A percentile compares a stretch with the other conserved stretches of the same genome.
Evolutionary conservation across 306 rosid species (phyloP).

Genomic region (Senna tora): DNA sequence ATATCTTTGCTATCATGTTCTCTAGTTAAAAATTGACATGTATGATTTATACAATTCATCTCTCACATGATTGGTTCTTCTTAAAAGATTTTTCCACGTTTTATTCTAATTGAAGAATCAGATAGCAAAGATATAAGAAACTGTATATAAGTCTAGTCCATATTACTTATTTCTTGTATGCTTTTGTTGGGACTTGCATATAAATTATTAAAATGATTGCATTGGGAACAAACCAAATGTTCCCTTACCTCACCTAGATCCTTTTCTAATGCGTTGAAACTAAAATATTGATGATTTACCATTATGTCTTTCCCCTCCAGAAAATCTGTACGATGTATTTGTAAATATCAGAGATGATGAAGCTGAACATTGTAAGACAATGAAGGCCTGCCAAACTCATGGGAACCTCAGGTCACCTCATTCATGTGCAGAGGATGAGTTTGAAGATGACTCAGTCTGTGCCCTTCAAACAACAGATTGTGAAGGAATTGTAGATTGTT

Average conservation of each 20-base stretch:
- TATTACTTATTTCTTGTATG: neutral
- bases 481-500: constrained; percentile 85
- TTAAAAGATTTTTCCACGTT: no score
- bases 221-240: neutral
- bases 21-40: no score
- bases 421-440: constrained; percentile 53
- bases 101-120: no score
- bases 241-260: constrained; percentile 11
- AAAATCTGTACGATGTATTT: constrained; percentile 86
- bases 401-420: constrained; percentile 96
- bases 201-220: neutral
- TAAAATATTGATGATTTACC: constrained; percentile 16
- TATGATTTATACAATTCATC: no score
- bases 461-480: constrained; percentile 51
- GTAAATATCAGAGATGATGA: constrained; percentile 92
- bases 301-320: constrained; percentile 42
- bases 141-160: no score
- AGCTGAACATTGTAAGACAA: constrained; percentile 97
- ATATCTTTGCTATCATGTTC: no score
- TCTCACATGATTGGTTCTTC: no score
- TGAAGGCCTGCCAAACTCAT: constrained; percentile 92
- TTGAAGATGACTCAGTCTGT: constrained; percentile 50
- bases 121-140: no score
- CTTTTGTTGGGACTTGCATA: constrained; percentile 21
- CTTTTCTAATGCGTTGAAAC: constrained; percentile 13